These are phyloP conservation scores for Taiozyma sp. DNA, from an alignment of 1,139 yeast genomes.

Conservation along the genomic window DNA sequence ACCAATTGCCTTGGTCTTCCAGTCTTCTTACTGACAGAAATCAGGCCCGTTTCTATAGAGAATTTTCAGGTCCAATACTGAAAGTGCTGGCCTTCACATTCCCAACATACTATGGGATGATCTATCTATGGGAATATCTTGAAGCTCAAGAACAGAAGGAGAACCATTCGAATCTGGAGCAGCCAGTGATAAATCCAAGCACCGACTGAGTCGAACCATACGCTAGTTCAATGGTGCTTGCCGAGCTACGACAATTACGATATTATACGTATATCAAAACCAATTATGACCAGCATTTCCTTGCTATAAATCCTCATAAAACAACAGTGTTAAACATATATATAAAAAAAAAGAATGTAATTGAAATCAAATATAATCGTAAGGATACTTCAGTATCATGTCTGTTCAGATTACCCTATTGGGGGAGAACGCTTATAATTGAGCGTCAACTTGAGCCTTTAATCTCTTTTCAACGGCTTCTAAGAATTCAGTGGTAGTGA, in stretches of 20 bases:
- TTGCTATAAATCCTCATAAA: conserved; percentile 13
- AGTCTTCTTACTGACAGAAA: not conserved
- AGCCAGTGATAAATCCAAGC: not conserved
- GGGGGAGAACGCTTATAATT: not conserved
- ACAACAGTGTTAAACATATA: not conserved
- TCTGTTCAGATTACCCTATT: not conserved
- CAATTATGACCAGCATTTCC: conserved; percentile 21
- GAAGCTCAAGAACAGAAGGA: conserved; percentile 24
- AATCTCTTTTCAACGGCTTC: conserved; percentile 66
- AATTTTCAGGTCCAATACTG: conserved; percentile 36
- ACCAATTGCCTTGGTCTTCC: too few species aligned
- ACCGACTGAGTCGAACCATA: not conserved
- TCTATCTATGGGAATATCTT: conserved; percentile 35
- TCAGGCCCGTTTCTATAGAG: conserved; percentile 35
- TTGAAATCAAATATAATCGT: not conserved
- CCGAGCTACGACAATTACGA: not conserved
- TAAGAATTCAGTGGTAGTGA: conserved; percentile 85
- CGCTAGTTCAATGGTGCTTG: not conserved
- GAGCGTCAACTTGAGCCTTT: conserved; percentile 6
- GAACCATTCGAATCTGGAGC: not conserved
- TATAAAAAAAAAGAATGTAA: not conserved
- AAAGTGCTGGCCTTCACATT: conserved; percentile 37
- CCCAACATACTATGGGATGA: conserved; percentile 36
- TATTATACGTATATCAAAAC: not conserved
- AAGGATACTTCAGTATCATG: not conserved